These are phyloP conservation scores for Anthracocystis panici-leucophaei DNA, from an alignment of 1,284 basidiomycete species.

Conservation along the genomic window DNA sequence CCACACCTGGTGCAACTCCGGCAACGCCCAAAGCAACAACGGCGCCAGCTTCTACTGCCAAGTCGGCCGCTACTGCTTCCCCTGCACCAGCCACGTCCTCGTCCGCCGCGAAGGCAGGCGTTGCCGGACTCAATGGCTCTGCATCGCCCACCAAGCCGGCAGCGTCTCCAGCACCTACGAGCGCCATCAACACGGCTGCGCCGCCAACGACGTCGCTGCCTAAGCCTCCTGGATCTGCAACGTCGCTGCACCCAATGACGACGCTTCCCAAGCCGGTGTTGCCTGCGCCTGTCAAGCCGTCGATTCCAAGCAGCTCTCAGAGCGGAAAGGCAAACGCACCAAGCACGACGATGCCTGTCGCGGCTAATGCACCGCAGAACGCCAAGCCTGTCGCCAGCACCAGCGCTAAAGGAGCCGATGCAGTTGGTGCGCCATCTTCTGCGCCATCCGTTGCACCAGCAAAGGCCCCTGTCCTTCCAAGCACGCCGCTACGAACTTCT, in stretches of 20 bases:
- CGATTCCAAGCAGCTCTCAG: slow-evolving; percentile 21
- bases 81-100: slow-evolving; percentile 2
- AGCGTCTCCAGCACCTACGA: not conserved
- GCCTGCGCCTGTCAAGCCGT: slow-evolving; percentile 37
- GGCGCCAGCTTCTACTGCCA: slow-evolving; percentile 8
- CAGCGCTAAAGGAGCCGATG: not conserved
- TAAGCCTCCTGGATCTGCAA: slow-evolving; percentile 25
- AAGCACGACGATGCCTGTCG: not conserved
- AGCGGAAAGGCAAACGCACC: slow-evolving; percentile 9
- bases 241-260: slow-evolving; percentile 27
- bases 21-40: slow-evolving; percentile 9
- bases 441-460: slow-evolving; percentile 2
- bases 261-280: slow-evolving; percentile 41
- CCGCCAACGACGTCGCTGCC: slow-evolving; percentile 25
- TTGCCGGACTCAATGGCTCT: slow-evolving; percentile 11
- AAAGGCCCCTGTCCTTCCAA: slow-evolving; percentile 30
- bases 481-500: slow-evolving; percentile 29
- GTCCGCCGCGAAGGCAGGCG: not conserved
- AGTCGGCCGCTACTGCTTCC: slow-evolving; percentile 6
- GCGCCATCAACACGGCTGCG: not conserved
- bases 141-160: slow-evolving; percentile 18
- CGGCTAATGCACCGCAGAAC: not conserved
- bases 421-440: slow-evolving; percentile 2
- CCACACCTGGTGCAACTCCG: slow-evolving; percentile 4
- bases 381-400: not conserved